Percentiles rank a stretch among this genome's conserved stretches.
These are phyloP conservation scores for Solanum aculeatissimum DNA, from an alignment of 305 asterid genomes.

Conservation along the genomic window DNA sequence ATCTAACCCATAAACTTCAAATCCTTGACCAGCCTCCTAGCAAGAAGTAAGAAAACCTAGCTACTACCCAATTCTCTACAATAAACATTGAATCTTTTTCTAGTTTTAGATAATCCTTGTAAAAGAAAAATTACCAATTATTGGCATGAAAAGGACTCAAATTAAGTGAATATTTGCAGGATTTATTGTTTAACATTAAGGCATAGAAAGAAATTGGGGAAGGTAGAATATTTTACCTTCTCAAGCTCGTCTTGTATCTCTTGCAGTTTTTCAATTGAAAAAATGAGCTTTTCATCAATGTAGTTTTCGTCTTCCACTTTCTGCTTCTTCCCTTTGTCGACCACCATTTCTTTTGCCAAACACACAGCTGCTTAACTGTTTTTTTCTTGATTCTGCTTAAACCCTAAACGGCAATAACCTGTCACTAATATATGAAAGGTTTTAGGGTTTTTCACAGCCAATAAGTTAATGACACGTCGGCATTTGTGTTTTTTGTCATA, in stretches of 20 bases:
- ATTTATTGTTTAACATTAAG: not conserved
- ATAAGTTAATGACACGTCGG: not conserved
- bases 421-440: not conserved
- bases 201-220: not conserved
- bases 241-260: constrained; percentile 91
- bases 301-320: constrained; percentile 52
- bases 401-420: constrained; percentile 22
- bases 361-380: not conserved
- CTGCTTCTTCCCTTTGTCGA: constrained; percentile 86
- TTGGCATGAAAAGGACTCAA: not conserved
- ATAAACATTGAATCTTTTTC: not conserved
- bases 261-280: constrained; percentile 76
- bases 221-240: constrained; percentile 25
- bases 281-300: constrained; percentile 52
- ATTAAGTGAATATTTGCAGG: not conserved
- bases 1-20: not conserved
- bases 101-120: not conserved
- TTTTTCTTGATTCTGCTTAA: constrained; percentile 20
- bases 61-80: not conserved
- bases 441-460: not conserved
- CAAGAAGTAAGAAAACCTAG: not conserved
- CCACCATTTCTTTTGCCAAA: constrained; percentile 43
- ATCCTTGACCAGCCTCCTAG: not conserved
- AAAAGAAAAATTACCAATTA: not conserved
- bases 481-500: not conserved